Base-by-base conservation (phyloP, 495 filamentous ascomycete genomes). In the Trichoderma orchidacearum region DNA sequence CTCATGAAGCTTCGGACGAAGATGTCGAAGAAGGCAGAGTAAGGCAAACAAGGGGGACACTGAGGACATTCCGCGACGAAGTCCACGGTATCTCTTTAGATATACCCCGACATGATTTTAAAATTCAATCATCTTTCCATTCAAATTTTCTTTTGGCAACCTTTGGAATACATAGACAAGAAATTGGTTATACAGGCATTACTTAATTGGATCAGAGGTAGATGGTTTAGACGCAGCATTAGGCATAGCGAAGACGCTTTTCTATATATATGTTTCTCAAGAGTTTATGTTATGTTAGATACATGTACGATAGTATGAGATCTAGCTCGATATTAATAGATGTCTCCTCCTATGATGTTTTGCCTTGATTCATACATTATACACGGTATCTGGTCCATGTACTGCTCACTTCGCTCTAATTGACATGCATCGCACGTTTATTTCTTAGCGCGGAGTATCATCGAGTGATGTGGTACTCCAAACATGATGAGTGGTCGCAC, bases 1-100 rank as follows among this genome's bases (percentile, higher is more conserved):
- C 50, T 70, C 25, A 68, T 68, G 66, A 64, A 63, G 57, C 53
- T 68, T 51, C 45, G 65, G 30, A 68, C 62, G 0, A 66, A 63
- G 61, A 64, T 54, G 15, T 60, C 59, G 28, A 69, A 67, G 62
- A 67, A 61, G 59, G 65, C 66, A 12, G 62, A 66, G 30, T 53
- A 53, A 21, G 27, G 32, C 32, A n/a, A n/a, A n/a, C n/a, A n/a
- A n/a, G n/a, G n/a, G n/a, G n/a, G n/a, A n/a, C n/a, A n/a, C n/a
- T n/a, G n/a, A n/a, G n/a, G n/a, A n/a, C n/a, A n/a, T n/a, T n/a
- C n/a, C 21, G 21, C 8, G 32, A 9, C 3, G 32, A 35, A 15
- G 41, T 12, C 7, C 17, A 21, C 17, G 36, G 15, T 8, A 41
- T 17, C n/a, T n/a, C n/a, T n/a, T n/a, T n/a, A 7, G 36, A 41